Percentiles rank a stretch among this genome's conserved stretches.
phyloP scores from a whole-genome alignment of 2,329 filamentous ascomycete genomes.

The Alternaria triticina region DNA sequence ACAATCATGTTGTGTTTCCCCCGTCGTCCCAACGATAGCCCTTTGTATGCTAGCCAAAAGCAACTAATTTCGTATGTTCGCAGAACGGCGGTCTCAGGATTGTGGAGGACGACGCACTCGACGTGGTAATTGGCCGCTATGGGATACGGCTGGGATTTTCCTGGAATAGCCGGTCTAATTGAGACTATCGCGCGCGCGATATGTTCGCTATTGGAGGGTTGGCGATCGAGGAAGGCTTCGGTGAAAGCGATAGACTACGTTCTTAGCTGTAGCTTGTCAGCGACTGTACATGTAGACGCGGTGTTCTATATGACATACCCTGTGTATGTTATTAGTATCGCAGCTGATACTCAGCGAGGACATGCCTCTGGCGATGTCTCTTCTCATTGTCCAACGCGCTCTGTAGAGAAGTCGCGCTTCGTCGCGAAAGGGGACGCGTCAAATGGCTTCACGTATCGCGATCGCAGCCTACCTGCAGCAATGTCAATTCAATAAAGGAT shows the following conservation, averaged over 20 bases:
- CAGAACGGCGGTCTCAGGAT: not conserved
- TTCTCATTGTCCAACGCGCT: not conserved
- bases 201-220: not conserved
- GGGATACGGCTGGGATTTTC: not conserved
- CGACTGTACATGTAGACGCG: rapidly evolving
- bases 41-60: not conserved
- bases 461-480: not conserved
- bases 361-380: too few species aligned
- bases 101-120: not conserved
- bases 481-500: too few species aligned
- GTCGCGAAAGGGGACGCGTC: not conserved
- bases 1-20: not conserved
- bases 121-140: not conserved
- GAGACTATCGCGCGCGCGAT: not conserved
- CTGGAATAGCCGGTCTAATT: not conserved
- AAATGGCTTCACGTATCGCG: not conserved
- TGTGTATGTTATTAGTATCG: not conserved
- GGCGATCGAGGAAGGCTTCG: not conserved
- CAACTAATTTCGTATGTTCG: not conserved
- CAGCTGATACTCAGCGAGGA: not conserved
- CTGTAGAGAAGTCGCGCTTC: not conserved
- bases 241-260: not conserved
- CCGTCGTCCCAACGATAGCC: not conserved
- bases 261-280: not conserved
- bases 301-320: not conserved